A percentile compares a stretch with the other conserved stretches of the same genome.
Evolutionary conservation across 2,329 filamentous ascomycete species (phyloP).

Genomic region (Verticillium klebahnii): DNA sequence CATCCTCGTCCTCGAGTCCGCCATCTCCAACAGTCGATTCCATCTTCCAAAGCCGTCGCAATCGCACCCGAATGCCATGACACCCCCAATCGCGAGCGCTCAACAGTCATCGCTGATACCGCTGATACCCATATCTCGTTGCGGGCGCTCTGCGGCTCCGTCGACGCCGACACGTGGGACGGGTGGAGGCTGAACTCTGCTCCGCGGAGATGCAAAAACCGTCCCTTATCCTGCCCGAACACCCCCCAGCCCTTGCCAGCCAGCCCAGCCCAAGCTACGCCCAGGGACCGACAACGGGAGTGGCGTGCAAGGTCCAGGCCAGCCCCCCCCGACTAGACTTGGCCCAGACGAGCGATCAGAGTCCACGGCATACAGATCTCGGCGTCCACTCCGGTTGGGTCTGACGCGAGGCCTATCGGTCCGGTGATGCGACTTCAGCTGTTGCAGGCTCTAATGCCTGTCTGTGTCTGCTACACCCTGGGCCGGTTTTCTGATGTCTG

Average conservation of each 20-base stretch:
- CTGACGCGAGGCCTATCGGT: background rate
- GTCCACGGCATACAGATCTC: background rate
- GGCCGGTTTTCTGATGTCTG: background rate
- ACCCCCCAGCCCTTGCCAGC: background rate
- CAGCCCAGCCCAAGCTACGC: background rate
- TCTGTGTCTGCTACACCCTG: background rate
- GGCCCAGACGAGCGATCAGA: background rate
- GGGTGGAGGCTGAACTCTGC: constrained; percentile 3
- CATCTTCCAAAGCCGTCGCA: background rate
- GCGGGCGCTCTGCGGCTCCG: constrained; percentile 1
- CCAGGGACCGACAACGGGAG: background rate
- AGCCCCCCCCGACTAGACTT: background rate
- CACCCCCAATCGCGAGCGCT: background rate
- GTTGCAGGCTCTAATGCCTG: background rate
- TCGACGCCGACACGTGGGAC: constrained; percentile 3
- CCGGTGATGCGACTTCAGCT: background rate
- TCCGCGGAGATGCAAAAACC: constrained; percentile 4
- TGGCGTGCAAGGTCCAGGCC: background rate
- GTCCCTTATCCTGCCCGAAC: background rate
- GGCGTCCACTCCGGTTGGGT: background rate
- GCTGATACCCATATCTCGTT: background rate
- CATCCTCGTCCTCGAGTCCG: background rate
- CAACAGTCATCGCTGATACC: background rate
- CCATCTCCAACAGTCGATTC: background rate
- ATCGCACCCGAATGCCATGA: background rate